Conservation (phyloP, 164 flowering plant species). For the Nelumbo lutea region DNA sequence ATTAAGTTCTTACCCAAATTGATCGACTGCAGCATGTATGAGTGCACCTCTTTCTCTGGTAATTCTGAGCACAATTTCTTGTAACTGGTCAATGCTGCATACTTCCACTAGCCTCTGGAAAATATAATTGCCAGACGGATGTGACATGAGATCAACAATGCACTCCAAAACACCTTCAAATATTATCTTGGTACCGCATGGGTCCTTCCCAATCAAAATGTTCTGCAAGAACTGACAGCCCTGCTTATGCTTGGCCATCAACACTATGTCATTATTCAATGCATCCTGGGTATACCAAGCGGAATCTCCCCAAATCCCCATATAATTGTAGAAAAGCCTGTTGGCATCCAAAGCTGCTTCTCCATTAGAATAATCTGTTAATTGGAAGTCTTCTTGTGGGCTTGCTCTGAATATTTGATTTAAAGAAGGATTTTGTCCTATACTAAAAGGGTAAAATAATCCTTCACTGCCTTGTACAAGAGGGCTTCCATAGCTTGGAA, state of each 20-base stretch:
- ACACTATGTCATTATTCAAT: neutral
- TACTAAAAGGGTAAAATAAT: too few species aligned
- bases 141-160: neutral
- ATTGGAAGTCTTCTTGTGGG: too few species aligned
- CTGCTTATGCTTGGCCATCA: neutral
- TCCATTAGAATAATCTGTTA: too few species aligned
- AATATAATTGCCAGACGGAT: neutral
- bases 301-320: neutral
- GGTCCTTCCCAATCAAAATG: neutral
- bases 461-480: too few species aligned
- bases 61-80: neutral
- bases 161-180: neutral
- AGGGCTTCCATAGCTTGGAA: too few species aligned
- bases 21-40: neutral
- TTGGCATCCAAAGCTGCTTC: too few species aligned
- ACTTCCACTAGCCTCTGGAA: neutral
- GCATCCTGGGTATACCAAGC: neutral
- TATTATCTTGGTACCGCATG: neutral
- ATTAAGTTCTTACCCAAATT: neutral
- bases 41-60: neutral
- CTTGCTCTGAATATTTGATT: too few species aligned
- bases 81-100: neutral
- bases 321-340: neutral
- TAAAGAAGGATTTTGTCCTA: too few species aligned
- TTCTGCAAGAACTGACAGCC: conserved; percentile 5